Evolutionary conservation across 2,329 filamentous ascomycete species (phyloP).

Genomic region (Aureobasidium sp.): DNA sequence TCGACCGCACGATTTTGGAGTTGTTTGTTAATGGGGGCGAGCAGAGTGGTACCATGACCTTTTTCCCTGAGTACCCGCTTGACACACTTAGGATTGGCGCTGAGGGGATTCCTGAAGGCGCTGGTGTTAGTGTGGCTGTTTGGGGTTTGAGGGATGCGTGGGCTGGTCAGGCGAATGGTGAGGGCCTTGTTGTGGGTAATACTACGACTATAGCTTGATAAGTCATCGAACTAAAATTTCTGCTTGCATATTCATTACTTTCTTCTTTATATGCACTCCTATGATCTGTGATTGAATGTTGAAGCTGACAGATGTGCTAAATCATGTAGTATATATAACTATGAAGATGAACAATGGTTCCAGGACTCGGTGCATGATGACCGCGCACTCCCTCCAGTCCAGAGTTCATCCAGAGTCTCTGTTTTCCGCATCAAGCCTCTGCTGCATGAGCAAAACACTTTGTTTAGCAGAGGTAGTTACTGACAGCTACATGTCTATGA

Average conservation of each 20-base stretch:
- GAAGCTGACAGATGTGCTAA: neutral
- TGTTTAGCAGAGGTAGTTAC: too few relatives aligned
- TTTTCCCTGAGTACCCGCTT: slow-evolving; percentile 43
- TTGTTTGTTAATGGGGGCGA: slow-evolving; percentile 49
- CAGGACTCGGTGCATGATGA: too few relatives aligned
- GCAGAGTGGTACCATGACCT: slow-evolving; percentile 44
- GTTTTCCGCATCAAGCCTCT: too few relatives aligned
- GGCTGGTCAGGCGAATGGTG: slow-evolving; percentile 26
- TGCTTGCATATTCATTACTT: neutral
- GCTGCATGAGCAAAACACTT: too few relatives aligned
- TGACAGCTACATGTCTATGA: too few relatives aligned
- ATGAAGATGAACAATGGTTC: too few relatives aligned
- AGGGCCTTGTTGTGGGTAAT: slow-evolving; percentile 32
- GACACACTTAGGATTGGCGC: slow-evolving; percentile 33
- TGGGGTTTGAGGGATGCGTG: slow-evolving; percentile 36
- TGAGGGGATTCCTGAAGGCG: slow-evolving; percentile 30
- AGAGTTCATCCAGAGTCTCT: too few relatives aligned
- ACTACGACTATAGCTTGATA: slow-evolving; percentile 19
- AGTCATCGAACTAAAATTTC: neutral
- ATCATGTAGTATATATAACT: neutral
- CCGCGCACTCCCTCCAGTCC: too few relatives aligned
- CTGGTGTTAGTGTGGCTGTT: slow-evolving; percentile 33
- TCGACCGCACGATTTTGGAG: slow-evolving; percentile 51
- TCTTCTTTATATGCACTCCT: too few relatives aligned
- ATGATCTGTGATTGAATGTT: too few relatives aligned